Conservation (phyloP, 306 rosid species). For the Astragalus glycyphyllos region DNA sequence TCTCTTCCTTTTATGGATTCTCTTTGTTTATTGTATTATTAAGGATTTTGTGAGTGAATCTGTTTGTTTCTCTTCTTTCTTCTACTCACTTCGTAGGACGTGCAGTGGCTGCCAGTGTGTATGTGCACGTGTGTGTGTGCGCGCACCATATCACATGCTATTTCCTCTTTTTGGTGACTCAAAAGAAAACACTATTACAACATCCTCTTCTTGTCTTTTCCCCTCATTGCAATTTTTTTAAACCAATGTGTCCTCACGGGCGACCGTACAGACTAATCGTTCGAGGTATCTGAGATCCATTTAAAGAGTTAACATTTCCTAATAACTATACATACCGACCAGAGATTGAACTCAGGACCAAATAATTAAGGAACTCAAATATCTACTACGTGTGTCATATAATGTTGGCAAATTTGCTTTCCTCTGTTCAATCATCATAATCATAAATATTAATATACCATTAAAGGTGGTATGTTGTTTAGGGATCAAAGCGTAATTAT, state of each 20-base stretch:
- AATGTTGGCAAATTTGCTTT: neutral
- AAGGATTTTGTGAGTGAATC: slow-evolving; percentile 46
- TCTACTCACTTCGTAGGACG: slow-evolving; percentile 49
- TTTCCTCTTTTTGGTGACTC: slow-evolving; percentile 40
- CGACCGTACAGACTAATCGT: no score
- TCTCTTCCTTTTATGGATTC: slow-evolving; percentile 35
- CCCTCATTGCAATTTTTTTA: slow-evolving; percentile 20
- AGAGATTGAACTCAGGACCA: no score
- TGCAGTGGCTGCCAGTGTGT: slow-evolving; percentile 48
- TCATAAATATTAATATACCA: neutral
- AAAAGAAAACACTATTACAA: slow-evolving; percentile 38
- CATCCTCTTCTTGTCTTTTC: slow-evolving; percentile 49
- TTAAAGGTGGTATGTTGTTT: slow-evolving; percentile 12
- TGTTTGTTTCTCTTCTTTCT: slow-evolving; percentile 52
- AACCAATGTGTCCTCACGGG: no score
- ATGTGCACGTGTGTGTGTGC: slow-evolving; percentile 72
- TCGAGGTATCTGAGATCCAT: no score
- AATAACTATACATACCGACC: no score
- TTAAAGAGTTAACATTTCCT: no score
- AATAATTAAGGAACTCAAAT: no score
- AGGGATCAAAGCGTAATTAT: slow-evolving; percentile 39
- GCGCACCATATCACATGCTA: slow-evolving; percentile 70
- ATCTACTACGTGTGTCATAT: no score
- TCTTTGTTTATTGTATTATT: slow-evolving; percentile 21
- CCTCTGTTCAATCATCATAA: no score